Evolutionary conservation across 2,329 filamentous ascomycete species (phyloP).

Genomic region (Trichophyton verrucosum): DNA sequence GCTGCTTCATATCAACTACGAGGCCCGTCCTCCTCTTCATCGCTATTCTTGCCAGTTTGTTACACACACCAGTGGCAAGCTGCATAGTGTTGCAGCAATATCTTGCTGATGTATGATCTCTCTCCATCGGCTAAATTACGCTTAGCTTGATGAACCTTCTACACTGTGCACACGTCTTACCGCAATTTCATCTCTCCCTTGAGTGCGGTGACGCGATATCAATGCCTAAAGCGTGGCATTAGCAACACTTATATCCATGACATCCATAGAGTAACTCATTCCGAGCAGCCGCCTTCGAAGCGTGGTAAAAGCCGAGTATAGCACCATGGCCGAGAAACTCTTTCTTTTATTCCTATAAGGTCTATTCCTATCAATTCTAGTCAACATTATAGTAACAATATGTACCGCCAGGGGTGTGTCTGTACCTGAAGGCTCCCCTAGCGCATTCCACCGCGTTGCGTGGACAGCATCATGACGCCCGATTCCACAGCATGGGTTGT

Average conservation of each 20-base stretch:
- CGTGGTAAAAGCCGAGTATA: background rate
- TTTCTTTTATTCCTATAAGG: background rate
- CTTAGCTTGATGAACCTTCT: background rate
- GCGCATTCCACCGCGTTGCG: background rate
- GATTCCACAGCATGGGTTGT: background rate
- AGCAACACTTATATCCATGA: background rate
- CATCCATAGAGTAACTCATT: background rate
- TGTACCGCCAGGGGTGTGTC: background rate
- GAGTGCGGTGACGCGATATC: background rate
- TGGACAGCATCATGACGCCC: background rate
- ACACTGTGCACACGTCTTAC: background rate
- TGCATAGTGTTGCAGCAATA: background rate
- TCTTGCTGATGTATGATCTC: background rate
- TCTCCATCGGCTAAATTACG: background rate
- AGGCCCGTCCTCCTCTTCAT: background rate
- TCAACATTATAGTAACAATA: too few relatives aligned
- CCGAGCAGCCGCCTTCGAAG: background rate
- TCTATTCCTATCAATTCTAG: background rate
- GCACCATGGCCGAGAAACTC: background rate
- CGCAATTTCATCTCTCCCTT: background rate
- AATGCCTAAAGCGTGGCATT: background rate
- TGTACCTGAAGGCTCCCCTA: background rate
- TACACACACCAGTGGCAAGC: background rate
- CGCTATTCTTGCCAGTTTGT: background rate
- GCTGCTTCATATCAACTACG: background rate